phyloP scores from a whole-genome alignment of 768 basidiomycete species.

The Boletus subcaerulescens region DNA sequence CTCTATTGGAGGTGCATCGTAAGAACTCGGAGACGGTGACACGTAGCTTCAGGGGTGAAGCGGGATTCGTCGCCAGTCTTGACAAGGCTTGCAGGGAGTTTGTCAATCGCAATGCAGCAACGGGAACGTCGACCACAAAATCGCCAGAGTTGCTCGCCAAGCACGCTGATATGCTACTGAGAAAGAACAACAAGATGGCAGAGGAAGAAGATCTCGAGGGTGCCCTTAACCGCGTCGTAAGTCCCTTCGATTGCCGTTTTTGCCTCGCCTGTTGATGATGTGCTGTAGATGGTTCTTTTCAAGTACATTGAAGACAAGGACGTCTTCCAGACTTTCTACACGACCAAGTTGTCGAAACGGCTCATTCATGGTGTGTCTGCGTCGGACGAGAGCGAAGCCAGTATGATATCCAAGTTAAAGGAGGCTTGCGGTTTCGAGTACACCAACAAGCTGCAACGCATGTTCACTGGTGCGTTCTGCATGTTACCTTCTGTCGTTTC shows the following conservation, averaged over 20 bases:
- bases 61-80: conserved; percentile 89
- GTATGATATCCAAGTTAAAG: conserved; percentile 97
- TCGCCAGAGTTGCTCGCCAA: conserved; percentile 92
- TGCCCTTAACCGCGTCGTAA: conserved; percentile 85
- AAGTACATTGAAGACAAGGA: conserved; percentile 99
- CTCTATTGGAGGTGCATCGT: conserved; percentile 83
- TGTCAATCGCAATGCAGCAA: conserved; percentile 90
- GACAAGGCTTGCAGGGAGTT: conserved; percentile 96
- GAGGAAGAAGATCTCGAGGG: conserved; percentile 91
- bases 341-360: conserved; percentile 88
- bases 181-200: conserved; percentile 93
- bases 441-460: conserved; percentile 91
- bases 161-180: conserved; percentile 83
- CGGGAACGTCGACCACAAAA: conserved; percentile 77
- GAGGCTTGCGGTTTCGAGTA: conserved; percentile 97
- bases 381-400: conserved; percentile 94
- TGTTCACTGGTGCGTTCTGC: conserved; percentile 80
- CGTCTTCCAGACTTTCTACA: conserved; percentile 98
- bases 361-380: conserved; percentile 89
- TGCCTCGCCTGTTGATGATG: conserved; percentile 1
- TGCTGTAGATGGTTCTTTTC: conserved; percentile 87
- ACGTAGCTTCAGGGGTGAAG: conserved; percentile 87
- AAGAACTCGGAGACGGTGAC: conserved; percentile 89
- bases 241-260: conserved; percentile 25
- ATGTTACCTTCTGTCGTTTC: neutral